These are phyloP conservation scores for Exophiala sp. DNA, from an alignment of 2,329 filamentous ascomycete species.

Conservation along the genomic window DNA sequence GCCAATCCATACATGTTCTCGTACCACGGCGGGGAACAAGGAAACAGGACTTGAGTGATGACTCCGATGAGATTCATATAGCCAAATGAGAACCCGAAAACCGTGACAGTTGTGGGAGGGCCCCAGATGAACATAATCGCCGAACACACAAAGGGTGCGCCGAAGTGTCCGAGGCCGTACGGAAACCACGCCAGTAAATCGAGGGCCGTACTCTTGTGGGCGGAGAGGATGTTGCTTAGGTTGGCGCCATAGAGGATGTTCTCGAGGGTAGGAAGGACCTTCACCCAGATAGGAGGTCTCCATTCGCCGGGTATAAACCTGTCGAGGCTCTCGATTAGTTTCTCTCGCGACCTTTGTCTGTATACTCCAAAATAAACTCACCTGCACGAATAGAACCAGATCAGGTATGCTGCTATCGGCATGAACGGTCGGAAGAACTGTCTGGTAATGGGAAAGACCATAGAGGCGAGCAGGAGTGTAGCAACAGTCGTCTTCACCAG, in stretches of 20 bases:
- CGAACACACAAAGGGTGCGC: conserved; percentile 72
- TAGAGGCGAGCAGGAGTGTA: conserved; percentile 59
- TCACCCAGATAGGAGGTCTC: conserved; percentile 90
- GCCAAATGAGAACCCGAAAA: conserved; percentile 81
- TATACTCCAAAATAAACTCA: conserved; percentile 48
- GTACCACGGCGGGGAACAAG: conserved; percentile 95
- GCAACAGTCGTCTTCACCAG: conserved; percentile 69
- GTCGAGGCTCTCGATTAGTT: conserved; percentile 15
- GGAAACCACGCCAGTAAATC: conserved; percentile 90
- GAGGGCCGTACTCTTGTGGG: conserved; percentile 74
- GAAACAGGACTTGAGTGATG: conserved; percentile 80
- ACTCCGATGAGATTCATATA: conserved; percentile 89
- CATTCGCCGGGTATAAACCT: conserved; percentile 87
- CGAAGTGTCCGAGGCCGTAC: conserved; percentile 87
- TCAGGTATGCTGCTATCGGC: conserved; percentile 75
- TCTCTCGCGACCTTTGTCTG: neutral
- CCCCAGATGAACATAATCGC: conserved; percentile 79
- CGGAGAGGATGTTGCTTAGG: conserved; percentile 89
- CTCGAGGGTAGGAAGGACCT: conserved; percentile 86
- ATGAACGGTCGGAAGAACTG: conserved; percentile 89
- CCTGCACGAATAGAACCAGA: conserved; percentile 91
- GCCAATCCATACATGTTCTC: conserved; percentile 87
- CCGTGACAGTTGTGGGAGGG: conserved; percentile 74
- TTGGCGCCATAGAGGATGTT: conserved; percentile 96
- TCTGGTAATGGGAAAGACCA: conserved; percentile 75